phyloP scores from a whole-genome alignment of 495 filamentous ascomycete species.

The Rusavskia elegans region DNA sequence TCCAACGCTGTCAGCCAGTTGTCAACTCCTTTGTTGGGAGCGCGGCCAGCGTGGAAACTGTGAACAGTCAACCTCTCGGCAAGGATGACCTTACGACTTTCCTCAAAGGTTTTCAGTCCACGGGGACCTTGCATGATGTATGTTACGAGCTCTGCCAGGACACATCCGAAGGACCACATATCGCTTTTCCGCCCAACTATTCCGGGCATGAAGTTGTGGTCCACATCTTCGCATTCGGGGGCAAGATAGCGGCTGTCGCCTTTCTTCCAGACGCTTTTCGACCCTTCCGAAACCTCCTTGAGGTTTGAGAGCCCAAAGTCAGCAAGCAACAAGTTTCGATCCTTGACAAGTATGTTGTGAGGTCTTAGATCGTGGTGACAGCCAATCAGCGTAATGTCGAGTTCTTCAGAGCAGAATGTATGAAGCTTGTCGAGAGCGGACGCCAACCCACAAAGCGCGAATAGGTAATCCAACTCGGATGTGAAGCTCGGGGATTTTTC shows the following conservation, averaged over 20 bases:
- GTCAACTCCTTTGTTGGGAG: not conserved
- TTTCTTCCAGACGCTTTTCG: not conserved
- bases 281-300: not conserved
- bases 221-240: slow-evolving; percentile 3
- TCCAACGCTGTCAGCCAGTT: not conserved
- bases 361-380: slow-evolving; percentile 14
- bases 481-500: not conserved
- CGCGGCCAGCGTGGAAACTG: not conserved
- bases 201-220: not conserved
- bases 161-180: slow-evolving; percentile 94
- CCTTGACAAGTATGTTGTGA: slow-evolving; percentile 9
- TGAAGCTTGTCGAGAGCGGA: not conserved
- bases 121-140: not conserved
- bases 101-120: not conserved
- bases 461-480: not conserved
- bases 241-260: not conserved
- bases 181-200: slow-evolving; percentile 41
- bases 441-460: not conserved
- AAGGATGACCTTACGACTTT: not conserved
- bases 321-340: slow-evolving; percentile 4
- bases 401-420: not conserved
- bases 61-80: not conserved
- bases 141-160: slow-evolving; percentile 30
- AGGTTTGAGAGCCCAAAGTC: slow-evolving; percentile 10
- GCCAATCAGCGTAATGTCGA: slow-evolving; percentile 6